phyloP scores from a whole-genome alignment of 1,139 yeast genomes.

The Lodderomyces margitis region DNA sequence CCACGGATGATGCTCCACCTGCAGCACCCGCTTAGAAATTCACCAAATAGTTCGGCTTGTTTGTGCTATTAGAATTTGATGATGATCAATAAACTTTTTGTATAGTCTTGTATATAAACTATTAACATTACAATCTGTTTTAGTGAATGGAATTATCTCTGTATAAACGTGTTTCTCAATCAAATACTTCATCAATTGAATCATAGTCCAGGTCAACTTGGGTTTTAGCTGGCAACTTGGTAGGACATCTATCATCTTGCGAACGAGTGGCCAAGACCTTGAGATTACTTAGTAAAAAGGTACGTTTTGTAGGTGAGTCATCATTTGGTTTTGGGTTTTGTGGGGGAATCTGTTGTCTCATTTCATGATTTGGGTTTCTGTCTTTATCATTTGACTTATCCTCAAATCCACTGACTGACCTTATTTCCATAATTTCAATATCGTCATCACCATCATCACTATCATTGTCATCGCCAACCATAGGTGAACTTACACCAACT shows the following conservation, averaged over 20 bases:
- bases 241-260: neutral
- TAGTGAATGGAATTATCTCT: no score
- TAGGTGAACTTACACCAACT: neutral
- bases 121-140: no score
- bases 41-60: no score
- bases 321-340: no score
- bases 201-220: slow-evolving; percentile 16
- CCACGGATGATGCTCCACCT: slow-evolving; percentile 5
- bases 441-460: neutral
- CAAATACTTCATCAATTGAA: slow-evolving; percentile 24
- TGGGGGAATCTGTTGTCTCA: no score
- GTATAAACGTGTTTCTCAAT: slow-evolving; percentile 4
- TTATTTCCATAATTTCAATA: neutral
- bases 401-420: neutral
- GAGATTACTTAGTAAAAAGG: neutral
- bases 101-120: slow-evolving; percentile 2
- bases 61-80: neutral
- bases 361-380: no score
- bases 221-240: neutral
- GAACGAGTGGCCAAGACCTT: neutral
- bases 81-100: neutral
- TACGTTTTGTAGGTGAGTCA: neutral
- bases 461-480: neutral
- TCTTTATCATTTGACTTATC: neutral
- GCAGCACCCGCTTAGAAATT: neutral